These are phyloP conservation scores for Forsythia viridissima DNA, from an alignment of 257 asterid species.

Conservation along the genomic window DNA sequence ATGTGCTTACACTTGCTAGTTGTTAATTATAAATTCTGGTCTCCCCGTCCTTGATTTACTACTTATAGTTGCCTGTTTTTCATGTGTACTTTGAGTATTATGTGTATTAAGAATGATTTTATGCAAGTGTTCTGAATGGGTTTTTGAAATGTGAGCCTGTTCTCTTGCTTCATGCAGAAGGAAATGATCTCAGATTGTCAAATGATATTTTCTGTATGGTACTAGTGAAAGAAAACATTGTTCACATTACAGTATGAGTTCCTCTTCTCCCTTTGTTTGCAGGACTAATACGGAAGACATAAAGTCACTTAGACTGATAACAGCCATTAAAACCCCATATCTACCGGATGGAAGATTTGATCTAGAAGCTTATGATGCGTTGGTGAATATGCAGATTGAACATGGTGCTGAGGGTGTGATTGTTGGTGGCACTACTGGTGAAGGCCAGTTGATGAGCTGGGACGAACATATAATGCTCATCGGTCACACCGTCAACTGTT, in stretches of 20 bases:
- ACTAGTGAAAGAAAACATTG: neutral
- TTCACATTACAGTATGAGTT: neutral
- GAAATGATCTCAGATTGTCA: neutral
- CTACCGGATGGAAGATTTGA: conserved; percentile 89
- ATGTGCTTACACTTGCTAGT: neutral
- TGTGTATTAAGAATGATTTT: neutral
- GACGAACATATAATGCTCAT: conserved; percentile 92
- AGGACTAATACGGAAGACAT: conserved; percentile 78
- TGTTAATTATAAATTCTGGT: neutral
- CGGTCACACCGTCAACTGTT: conserved; percentile 85
- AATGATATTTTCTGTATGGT: neutral
- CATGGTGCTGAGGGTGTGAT: conserved; percentile 79
- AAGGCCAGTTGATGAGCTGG: conserved; percentile 93
- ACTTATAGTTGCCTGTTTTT: neutral
- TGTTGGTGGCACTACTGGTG: conserved; percentile 95
- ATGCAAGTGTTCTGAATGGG: neutral
- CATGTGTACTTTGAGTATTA: neutral
- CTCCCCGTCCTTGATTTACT: neutral
- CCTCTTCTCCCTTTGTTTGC: conserved; percentile 24
- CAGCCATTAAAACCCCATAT: conserved; percentile 86
- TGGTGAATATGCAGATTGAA: conserved; percentile 71
- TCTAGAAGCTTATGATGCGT: conserved; percentile 76
- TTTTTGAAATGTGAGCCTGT: neutral
- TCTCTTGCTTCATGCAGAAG: neutral
- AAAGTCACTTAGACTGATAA: conserved; percentile 69